Percentiles rank a stretch among this genome's conserved stretches.
These are phyloP conservation scores for Tetragonia tetragonoides DNA, from an alignment of 148 eudicot species.

Conservation along the genomic window DNA sequence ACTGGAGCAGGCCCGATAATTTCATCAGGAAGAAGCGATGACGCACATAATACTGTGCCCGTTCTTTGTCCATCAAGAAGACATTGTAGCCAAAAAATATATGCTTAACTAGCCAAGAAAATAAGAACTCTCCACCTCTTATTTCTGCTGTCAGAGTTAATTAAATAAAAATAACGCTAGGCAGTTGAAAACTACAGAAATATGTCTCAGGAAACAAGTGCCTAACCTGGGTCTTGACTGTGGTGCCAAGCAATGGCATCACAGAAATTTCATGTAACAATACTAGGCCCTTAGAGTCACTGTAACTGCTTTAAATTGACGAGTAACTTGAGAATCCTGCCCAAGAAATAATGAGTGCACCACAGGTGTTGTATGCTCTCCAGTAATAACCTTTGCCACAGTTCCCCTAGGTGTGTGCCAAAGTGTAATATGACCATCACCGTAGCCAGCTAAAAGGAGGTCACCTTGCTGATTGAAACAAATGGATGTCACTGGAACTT, in stretches of 20 bases:
- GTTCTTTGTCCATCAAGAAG: constrained; percentile 82
- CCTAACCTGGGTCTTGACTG: constrained; percentile 57
- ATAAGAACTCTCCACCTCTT: neutral
- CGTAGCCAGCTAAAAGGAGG: constrained; percentile 86
- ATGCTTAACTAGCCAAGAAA: constrained; percentile 6
- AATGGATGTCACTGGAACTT: constrained; percentile 74
- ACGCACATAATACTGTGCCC: constrained; percentile 80
- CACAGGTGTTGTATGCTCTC: constrained; percentile 75
- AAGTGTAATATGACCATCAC: constrained; percentile 68
- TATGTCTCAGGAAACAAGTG: constrained; percentile 7
- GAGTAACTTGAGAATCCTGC: constrained; percentile 68
- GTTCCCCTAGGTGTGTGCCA: constrained; percentile 81
- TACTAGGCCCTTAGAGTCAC: constrained; percentile 82
- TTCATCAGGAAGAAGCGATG: constrained; percentile 73
- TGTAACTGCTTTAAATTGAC: constrained; percentile 69
- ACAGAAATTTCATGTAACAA: constrained; percentile 58
- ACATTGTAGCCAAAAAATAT: constrained; percentile 44
- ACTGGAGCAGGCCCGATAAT: constrained; percentile 42
- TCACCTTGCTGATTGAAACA: constrained; percentile 92
- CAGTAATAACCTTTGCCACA: constrained; percentile 59
- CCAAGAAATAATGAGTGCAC: constrained; percentile 79
- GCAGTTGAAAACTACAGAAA: neutral
- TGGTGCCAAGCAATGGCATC: constrained; percentile 56
- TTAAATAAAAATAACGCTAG: neutral
- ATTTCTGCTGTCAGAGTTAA: neutral